These are phyloP conservation scores for Blastocystis hominis DNA, from an alignment of 352 stramenopile genomes.

Conservation along the genomic window DNA sequence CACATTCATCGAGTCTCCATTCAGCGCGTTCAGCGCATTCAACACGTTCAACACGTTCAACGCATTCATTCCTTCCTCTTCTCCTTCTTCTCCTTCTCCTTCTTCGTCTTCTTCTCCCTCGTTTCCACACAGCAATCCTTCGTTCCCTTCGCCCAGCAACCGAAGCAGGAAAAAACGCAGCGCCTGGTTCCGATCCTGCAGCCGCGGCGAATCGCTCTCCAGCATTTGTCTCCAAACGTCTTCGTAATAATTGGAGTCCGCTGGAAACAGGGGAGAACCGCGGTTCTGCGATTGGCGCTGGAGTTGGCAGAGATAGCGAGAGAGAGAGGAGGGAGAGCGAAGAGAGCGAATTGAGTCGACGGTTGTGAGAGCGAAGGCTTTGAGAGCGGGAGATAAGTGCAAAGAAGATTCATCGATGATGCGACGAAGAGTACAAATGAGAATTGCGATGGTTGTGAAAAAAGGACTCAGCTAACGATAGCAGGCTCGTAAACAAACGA, in stretches of 20 bases:
- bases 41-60: too few species aligned
- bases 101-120: neutral
- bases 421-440: neutral
- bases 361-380: neutral
- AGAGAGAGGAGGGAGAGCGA: neutral
- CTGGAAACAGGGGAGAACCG: neutral
- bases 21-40: too few species aligned
- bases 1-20: too few species aligned
- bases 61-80: too few species aligned
- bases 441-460: neutral
- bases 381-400: neutral
- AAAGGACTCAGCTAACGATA: neutral
- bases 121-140: neutral
- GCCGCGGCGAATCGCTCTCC: neutral
- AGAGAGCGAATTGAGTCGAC: neutral
- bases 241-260: neutral
- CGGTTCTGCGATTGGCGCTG: neutral
- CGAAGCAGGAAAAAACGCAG: neutral
- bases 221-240: neutral
- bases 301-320: neutral
- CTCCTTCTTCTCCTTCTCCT: too few species aligned
- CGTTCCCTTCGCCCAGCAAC: neutral
- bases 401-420: neutral
- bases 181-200: neutral
- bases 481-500: neutral